Evolutionary conservation across 192 early-diverging fungal genomes (phyloP).

Genomic region (Oehlia diaphana): DNA sequence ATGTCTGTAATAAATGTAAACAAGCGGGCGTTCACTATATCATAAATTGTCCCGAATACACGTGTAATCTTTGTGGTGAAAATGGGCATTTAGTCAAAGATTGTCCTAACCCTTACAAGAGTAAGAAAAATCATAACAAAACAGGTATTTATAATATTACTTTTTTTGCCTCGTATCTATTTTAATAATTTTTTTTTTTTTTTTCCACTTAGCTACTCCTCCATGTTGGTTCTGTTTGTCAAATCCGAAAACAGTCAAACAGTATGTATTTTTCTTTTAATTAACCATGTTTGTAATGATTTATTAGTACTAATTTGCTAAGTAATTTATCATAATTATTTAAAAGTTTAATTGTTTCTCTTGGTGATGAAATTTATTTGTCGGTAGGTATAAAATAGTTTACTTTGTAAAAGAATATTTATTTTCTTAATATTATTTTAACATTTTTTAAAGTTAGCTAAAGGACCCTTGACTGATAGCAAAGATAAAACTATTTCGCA

Average conservation of each 20-base stretch:
- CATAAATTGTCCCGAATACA: constrained; percentile 55
- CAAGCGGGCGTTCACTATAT: constrained; percentile 54
- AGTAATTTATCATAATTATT: neutral
- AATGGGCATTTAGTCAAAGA: constrained; percentile 68
- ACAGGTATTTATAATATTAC: neutral
- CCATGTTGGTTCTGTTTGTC: constrained; percentile 97
- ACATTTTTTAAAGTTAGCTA: constrained; percentile 56
- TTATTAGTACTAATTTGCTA: neutral
- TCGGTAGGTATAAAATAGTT: constrained; percentile 37
- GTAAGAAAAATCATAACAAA: neutral
- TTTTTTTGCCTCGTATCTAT: neutral
- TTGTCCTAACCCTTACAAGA: constrained; percentile 47
- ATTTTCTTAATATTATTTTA: neutral
- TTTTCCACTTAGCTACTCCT: constrained; percentile 26
- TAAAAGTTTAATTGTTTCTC: constrained; percentile 69
- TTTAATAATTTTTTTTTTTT: constrained; percentile 8
- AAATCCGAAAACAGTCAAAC: constrained; percentile 87
- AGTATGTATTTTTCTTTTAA: constrained; percentile 33
- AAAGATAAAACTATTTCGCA: constrained; percentile 25
- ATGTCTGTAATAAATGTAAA: constrained; percentile 53
- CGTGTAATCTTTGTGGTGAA: constrained; percentile 61
- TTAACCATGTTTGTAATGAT: neutral
- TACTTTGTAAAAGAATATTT: neutral
- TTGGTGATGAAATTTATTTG: constrained; percentile 79
- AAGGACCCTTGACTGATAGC: constrained; percentile 74